A percentile compares a stretch with the other conserved stretches of the same genome.
Conservation (phyloP, 2,329 filamentous ascomycete genomes). For the Colletotrichum coccodes region DNA sequence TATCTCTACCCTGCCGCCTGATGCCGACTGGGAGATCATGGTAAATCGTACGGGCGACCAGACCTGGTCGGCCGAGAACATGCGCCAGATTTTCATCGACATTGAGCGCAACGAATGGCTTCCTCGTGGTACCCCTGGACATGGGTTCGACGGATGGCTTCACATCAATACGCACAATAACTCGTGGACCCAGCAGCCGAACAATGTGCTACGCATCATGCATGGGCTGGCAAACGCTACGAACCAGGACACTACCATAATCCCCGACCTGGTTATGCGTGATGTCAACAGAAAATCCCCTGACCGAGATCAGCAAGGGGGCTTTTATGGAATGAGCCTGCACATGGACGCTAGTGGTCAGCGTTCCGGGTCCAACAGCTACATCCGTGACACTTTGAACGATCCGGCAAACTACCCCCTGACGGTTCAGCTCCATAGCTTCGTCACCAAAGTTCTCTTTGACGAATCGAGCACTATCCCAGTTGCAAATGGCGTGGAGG, state of each 20-base stretch:
- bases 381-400: conserved; percentile 1
- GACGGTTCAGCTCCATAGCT: conserved; percentile 38
- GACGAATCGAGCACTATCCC: conserved; percentile 36
- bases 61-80: conserved; percentile 67
- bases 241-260: too few species aligned
- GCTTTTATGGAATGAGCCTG: too few species aligned
- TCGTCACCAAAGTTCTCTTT: conserved; percentile 46
- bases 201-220: not conserved
- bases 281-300: too few species aligned
- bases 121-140: conserved; percentile 47
- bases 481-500: conserved; percentile 51
- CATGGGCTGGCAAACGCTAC: too few species aligned
- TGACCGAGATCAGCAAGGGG: too few species aligned
- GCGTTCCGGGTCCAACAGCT: not conserved
- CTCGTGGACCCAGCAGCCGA: not conserved
- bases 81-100: conserved; percentile 67
- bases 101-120: conserved; percentile 67
- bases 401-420: conserved; percentile 36
- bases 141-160: conserved; percentile 66
- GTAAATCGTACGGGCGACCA: conserved; percentile 66
- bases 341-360: not conserved
- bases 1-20: conserved; percentile 66
- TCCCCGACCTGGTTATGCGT: too few species aligned
- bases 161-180: not conserved
- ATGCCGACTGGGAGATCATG: conserved; percentile 69